Evolutionary conservation across 768 basidiomycete genomes (phyloP).

Genomic region (Trametes punicea): DNA sequence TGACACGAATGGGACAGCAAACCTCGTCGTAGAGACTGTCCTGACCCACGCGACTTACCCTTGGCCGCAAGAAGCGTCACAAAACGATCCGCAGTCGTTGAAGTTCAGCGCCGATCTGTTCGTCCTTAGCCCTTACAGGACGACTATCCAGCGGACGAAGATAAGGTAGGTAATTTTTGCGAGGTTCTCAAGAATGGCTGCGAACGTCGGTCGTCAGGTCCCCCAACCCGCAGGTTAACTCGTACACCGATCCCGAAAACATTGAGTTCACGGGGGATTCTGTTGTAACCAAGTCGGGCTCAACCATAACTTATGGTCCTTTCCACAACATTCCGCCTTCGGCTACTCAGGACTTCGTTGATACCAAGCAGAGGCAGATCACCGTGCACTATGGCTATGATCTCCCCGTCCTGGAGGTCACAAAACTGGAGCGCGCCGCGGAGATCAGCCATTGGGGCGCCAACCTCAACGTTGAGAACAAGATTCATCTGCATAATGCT

Average conservation of each 20-base stretch:
- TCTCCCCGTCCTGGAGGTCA: slow-evolving; percentile 77
- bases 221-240: slow-evolving; percentile 65
- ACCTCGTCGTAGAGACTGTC: slow-evolving; percentile 74
- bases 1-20: slow-evolving; percentile 56
- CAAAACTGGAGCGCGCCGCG: slow-evolving; percentile 65
- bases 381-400: slow-evolving; percentile 79
- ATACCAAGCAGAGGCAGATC: slow-evolving; percentile 60
- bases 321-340: slow-evolving; percentile 73
- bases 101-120: slow-evolving; percentile 76
- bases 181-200: not conserved
- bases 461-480: slow-evolving; percentile 91
- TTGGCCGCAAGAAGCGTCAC: slow-evolving; percentile 68
- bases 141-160: slow-evolving; percentile 82
- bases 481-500: slow-evolving; percentile 80
- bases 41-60: slow-evolving; percentile 77
- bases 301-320: slow-evolving; percentile 86
- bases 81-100: slow-evolving; percentile 75
- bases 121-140: slow-evolving; percentile 80
- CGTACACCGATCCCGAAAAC: slow-evolving; percentile 65
- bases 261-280: slow-evolving; percentile 59
- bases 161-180: slow-evolving; percentile 55
- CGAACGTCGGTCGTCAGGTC: slow-evolving; percentile 42
- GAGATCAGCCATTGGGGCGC: slow-evolving; percentile 98
- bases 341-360: slow-evolving; percentile 50
- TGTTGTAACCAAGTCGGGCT: slow-evolving; percentile 67